Conservation (phyloP, 805 yeast genomes). For the Pichia nakasei region DNA sequence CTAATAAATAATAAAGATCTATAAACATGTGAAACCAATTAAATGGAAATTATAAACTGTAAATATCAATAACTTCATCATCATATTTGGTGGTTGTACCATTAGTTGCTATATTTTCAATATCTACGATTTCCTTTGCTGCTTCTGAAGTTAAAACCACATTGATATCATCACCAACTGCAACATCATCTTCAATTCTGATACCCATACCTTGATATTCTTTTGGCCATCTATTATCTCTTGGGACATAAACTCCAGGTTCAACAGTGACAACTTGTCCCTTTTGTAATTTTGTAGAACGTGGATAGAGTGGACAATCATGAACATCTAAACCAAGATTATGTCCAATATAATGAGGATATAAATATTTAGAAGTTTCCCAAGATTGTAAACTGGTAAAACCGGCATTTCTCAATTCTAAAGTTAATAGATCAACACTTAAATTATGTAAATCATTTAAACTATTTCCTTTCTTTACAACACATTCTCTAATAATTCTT, state of each 20-base stretch:
- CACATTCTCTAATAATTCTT: constrained; percentile 64
- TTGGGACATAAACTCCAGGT: constrained; percentile 91
- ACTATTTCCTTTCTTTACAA: constrained; percentile 41
- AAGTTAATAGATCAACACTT: constrained; percentile 50
- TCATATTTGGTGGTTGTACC: constrained; percentile 45
- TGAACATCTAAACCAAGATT: constrained; percentile 90
- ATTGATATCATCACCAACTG: constrained; percentile 52
- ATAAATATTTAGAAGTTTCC: constrained; percentile 49
- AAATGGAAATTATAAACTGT: constrained; percentile 9
- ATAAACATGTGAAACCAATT: background rate
- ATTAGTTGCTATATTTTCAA: constrained; percentile 55
- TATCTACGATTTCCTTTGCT: constrained; percentile 75
- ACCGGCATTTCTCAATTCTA: constrained; percentile 68
- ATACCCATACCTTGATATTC: constrained; percentile 84
- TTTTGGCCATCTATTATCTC: constrained; percentile 61
- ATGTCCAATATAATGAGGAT: constrained; percentile 95
- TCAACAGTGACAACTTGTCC: constrained; percentile 92
- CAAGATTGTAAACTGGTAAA: constrained; percentile 41
- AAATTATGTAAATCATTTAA: constrained; percentile 68
- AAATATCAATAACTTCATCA: constrained; percentile 32
- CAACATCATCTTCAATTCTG: constrained; percentile 90
- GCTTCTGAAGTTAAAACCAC: constrained; percentile 70
- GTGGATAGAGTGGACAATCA: constrained; percentile 61
- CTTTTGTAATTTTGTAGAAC: constrained; percentile 41
- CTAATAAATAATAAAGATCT: background rate